Conservation (phyloP, 2,329 filamentous ascomycete species). For the Thelonectria blattea region DNA sequence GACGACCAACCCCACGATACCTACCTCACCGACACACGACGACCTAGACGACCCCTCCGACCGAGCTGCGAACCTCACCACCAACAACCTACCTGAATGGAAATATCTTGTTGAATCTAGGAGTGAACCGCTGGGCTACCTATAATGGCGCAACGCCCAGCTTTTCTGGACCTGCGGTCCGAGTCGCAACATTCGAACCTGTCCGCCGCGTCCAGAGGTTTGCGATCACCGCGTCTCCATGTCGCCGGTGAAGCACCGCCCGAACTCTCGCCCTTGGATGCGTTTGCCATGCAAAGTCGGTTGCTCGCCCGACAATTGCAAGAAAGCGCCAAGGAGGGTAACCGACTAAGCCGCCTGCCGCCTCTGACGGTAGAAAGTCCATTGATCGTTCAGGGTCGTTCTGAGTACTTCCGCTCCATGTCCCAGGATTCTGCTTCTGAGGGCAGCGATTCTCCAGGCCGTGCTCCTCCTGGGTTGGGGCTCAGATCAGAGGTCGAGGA, state of each 20-base stretch:
- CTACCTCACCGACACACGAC: neutral
- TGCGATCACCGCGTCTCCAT: conserved; percentile 76
- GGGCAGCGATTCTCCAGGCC: conserved; percentile 38
- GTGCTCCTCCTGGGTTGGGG: conserved; percentile 45
- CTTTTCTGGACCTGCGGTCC: conserved; percentile 65
- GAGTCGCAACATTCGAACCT: conserved; percentile 58
- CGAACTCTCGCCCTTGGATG: conserved; percentile 91
- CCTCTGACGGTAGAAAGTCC: conserved; percentile 84
- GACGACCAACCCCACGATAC: neutral
- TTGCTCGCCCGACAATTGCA: conserved; percentile 87
- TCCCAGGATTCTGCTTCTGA: conserved; percentile 67
- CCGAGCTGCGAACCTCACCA: neutral
- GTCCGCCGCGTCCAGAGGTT: conserved; percentile 56
- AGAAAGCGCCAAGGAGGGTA: conserved; percentile 74
- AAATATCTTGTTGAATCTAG: conserved; percentile 20
- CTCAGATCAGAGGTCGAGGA: conserved; percentile 64
- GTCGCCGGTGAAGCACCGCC: conserved; percentile 84
- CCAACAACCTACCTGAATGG: conserved; percentile 27
- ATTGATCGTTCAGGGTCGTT: conserved; percentile 73
- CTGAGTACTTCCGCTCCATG: conserved; percentile 80
- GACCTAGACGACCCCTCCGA: neutral
- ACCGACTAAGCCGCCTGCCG: conserved; percentile 83
- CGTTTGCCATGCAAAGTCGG: conserved; percentile 90
- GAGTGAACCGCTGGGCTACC: conserved; percentile 21
- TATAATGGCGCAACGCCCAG: conserved; percentile 63